Percentiles rank a stretch among this genome's conserved stretches.
These are phyloP conservation scores for Pestalotiopsis sp. DNA, from an alignment of 2,329 filamentous ascomycete species.

Conservation along the genomic window DNA sequence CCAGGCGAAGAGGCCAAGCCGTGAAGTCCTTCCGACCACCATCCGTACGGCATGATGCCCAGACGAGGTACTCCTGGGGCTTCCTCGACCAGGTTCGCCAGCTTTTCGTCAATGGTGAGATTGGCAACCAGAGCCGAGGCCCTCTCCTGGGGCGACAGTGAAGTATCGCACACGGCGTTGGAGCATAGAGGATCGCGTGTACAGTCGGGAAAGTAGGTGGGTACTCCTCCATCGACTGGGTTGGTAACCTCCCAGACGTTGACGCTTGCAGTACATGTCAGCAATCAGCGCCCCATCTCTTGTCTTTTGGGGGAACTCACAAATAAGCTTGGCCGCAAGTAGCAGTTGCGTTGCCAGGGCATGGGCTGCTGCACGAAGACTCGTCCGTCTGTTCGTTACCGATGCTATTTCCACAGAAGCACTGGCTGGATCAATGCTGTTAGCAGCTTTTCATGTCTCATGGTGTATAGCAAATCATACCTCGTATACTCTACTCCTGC, in stretches of 20 bases:
- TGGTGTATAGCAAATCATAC: background rate
- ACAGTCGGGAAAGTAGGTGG: slow-evolving; percentile 22
- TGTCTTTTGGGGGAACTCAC: background rate
- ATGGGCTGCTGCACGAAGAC: background rate
- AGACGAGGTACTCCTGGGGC: slow-evolving; percentile 54
- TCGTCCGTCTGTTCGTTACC: background rate
- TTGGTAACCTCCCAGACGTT: background rate
- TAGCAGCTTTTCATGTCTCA: background rate
- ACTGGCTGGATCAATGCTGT: background rate
- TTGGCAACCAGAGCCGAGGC: slow-evolving; percentile 23
- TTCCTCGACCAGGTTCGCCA: slow-evolving; percentile 25
- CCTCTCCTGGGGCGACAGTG: slow-evolving; percentile 20
- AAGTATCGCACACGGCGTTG: slow-evolving; percentile 25
- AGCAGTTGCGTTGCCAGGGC: background rate
- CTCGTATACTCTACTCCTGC: background rate
- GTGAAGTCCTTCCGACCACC: slow-evolving; percentile 64
- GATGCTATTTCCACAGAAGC: background rate
- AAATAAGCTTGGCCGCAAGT: background rate
- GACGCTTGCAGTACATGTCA: background rate
- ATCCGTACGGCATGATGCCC: slow-evolving; percentile 59
- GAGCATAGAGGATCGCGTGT: slow-evolving; percentile 20
- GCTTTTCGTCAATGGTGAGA: slow-evolving; percentile 25
- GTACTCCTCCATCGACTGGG: background rate
- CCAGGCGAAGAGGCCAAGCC: slow-evolving; percentile 59
- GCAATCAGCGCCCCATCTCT: background rate